Base-by-base conservation (phyloP, 768 basidiomycete genomes). In the Amanita rubescens region DNA sequence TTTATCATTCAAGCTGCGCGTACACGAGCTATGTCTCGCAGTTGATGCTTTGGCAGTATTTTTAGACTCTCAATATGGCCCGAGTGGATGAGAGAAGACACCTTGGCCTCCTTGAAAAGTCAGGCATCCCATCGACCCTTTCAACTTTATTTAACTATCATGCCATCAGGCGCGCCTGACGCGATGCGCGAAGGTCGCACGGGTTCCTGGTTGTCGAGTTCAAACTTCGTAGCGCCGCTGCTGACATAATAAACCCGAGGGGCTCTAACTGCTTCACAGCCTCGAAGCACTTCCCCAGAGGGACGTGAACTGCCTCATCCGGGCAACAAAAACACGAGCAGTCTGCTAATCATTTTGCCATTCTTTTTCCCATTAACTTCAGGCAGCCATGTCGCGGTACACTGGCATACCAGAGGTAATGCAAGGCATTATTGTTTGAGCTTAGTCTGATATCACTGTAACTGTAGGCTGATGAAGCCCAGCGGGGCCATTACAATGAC, bases 401-500 rank as follows among this genome's bases (percentile, higher is more conserved):
- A n/a, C n/a, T n/a, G n/a, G n/a, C n/a, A 30, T 53, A 19, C 52
- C 41, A 42, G 49, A 56, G 39, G 55, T 49, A 30, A 11, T 11
- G 5, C 32, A 25, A 15, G 20, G n/a, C 44, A 15, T n/a, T n/a
- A 5, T 35, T 25, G 9, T 25, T 30, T 35, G 19, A 51, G 38
- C 19, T 17, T 6, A 17, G 17, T 19, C 14, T 33, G 17, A 39
- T n/a, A 32, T 51, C 22, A 25, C 33, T 14, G 4, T 15, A 30
- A n/a, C 20, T 9, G 35, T 47, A 86, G 81, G 76, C 80, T 3
- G 82, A 87, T 65, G 82, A 87, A 65, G 79, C 73, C 12, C 84
- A 84, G 58, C 75, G 69, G 15, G 67, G 78, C 25, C 77, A 76
- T 53, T 85, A 87, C 66, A 84, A 85, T 61, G 85, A 88, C 55